phyloP scores from a whole-genome alignment of 305 asterid genomes.

The Rubia balearica region DNA sequence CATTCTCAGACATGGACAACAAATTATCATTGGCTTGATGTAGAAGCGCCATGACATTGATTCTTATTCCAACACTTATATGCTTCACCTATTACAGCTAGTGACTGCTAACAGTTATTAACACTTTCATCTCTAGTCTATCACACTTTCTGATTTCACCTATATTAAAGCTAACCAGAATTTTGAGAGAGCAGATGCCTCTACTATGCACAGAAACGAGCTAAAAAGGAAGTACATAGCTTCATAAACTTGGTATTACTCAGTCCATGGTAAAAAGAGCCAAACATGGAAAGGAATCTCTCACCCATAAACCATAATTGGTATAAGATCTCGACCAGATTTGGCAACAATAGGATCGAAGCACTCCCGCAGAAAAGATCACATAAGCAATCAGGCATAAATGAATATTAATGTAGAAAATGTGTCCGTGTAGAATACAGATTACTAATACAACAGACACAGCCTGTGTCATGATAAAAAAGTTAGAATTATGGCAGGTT shows the following conservation, averaged over 20 bases:
- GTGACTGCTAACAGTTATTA: background rate
- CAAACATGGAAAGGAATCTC: constrained; percentile 8
- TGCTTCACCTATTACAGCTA: background rate
- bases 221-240: background rate
- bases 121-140: background rate
- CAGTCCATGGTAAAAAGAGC: background rate
- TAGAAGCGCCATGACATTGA: background rate
- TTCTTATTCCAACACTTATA: background rate
- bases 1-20: background rate
- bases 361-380: constrained; percentile 60
- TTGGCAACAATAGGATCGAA: constrained; percentile 94
- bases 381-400: constrained; percentile 14
- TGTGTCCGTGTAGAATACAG: background rate
- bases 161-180: background rate
- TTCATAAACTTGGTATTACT: too few relatives aligned
- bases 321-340: constrained; percentile 96
- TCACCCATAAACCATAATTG: constrained; percentile 98
- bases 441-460: background rate
- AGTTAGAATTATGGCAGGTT: background rate
- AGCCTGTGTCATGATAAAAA: background rate
- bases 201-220: background rate
- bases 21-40: background rate
- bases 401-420: background rate
- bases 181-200: background rate
- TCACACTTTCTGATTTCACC: background rate